Evolutionary conservation across 2,329 filamentous ascomycete species (phyloP).

Genomic region (Monilinia fructigena): DNA sequence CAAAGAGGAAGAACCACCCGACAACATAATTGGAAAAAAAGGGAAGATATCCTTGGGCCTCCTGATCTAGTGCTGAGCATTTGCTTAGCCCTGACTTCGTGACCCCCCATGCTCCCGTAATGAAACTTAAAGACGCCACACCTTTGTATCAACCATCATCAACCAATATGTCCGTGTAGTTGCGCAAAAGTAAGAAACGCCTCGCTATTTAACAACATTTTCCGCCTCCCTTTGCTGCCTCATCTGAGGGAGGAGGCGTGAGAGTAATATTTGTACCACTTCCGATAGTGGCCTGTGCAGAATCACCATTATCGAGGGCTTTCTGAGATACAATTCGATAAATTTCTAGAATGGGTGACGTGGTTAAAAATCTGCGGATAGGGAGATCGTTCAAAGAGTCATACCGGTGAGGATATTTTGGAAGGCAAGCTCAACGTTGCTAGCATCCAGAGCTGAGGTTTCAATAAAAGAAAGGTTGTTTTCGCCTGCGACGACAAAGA

Average conservation of each 20-base stretch:
- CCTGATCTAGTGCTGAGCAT: conserved; percentile 23
- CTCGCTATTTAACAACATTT: conserved; percentile 68
- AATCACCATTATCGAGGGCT: conserved; percentile 86
- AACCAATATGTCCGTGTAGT: conserved; percentile 28
- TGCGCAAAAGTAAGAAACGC: conserved; percentile 25
- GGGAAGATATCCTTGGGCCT: conserved; percentile 23
- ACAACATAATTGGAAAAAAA: conserved; percentile 25
- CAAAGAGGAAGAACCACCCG: conserved; percentile 28
- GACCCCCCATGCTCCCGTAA: conserved; percentile 28
- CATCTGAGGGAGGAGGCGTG: conserved; percentile 77
- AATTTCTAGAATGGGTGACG: conserved; percentile 67
- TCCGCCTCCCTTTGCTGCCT: conserved; percentile 66
- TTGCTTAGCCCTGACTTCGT: conserved; percentile 25
- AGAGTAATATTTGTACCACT: conserved; percentile 82
- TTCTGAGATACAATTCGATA: conserved; percentile 99
- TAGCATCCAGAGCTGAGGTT: conserved; percentile 96
- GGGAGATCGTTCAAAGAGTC: conserved; percentile 33
- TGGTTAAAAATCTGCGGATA: conserved; percentile 21
- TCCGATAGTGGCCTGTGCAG: conserved; percentile 73
- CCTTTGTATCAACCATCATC: conserved; percentile 33
- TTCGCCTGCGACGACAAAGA: conserved; percentile 63
- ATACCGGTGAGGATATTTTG: conserved; percentile 98
- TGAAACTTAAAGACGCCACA: conserved; percentile 29
- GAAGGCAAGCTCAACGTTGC: conserved; percentile 98
- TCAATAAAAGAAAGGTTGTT: conserved; percentile 99